Conservation (phyloP, 73 alveolate species). For the Uronychia binucleata region DNA sequence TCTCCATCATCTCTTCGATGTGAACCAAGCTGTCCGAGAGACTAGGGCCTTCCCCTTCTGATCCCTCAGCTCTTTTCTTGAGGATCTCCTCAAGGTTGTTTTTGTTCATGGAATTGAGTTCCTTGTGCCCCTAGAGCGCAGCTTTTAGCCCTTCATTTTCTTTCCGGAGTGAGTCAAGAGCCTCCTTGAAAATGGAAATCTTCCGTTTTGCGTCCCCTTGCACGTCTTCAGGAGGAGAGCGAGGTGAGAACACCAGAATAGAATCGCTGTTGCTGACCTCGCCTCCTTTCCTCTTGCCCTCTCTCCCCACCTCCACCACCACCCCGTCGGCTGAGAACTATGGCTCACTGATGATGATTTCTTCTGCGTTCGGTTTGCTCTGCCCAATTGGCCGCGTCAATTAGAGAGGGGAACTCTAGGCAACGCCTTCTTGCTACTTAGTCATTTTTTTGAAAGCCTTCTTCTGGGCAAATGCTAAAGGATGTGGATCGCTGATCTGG, state of each 20-base stretch:
- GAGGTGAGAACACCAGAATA: not conserved
- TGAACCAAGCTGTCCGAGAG: not conserved
- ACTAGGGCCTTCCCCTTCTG: not conserved
- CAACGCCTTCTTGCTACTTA: not conserved
- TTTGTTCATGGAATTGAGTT: not conserved
- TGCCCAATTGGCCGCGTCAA: not conserved
- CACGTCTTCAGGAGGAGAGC: not conserved
- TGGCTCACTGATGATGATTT: not conserved
- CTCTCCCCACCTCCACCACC: not conserved
- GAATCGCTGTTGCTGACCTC: not conserved
- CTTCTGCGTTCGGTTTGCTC: not conserved
- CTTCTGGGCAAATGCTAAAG: not conserved
- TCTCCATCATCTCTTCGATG: not conserved
- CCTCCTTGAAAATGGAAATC: not conserved
- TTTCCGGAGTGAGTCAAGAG: not conserved
- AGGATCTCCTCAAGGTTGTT: not conserved
- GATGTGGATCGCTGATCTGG: not conserved
- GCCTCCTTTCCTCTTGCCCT: not conserved
- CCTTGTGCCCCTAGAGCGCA: not conserved
- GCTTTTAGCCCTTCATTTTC: not conserved
- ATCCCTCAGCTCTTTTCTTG: not conserved
- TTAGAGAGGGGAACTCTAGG: not conserved
- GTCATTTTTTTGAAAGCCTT: not conserved
- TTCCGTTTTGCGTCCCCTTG: not conserved
- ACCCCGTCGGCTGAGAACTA: not conserved